Base-by-base conservation (phyloP, 2,329 filamentous ascomycete genomes). In the Neobulgaria alba region DNA sequence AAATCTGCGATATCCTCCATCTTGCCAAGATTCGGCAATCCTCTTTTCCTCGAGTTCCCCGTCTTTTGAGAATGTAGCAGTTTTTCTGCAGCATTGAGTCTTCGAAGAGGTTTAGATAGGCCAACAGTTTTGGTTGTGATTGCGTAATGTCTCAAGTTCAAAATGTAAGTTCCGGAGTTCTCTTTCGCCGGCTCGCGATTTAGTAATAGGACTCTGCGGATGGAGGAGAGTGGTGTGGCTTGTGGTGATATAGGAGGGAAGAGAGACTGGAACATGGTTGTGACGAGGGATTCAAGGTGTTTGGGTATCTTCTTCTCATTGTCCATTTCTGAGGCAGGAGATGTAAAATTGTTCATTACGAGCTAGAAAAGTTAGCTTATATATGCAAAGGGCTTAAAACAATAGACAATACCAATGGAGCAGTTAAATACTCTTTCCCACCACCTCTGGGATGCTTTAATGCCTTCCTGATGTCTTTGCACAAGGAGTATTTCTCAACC, bases 311-410 rank as follows among this genome's bases (percentile, higher is more conserved):
- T 78, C 16, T 78, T 75, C 42, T 72, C 73, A 20, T 75, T 64
- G 42, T 79, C 74, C 33, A 72, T 61, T 41, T 65, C 60, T 36
- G 64, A 62, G 47, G 71, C 69, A 19, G 82, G 73, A 3, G 79
- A 82, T 29, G 77, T 76, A 63, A 98, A 95, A 63, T 95, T 95
- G 67, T 98, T 98, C 92, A 98, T 96, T 51, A 98, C 92, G 33
- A 98, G 75, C 77, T 82, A 46, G 19, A n/a, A 23, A 23, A 37
- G 23, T 33, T 33, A 33, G 37, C 30, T 23, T 16, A n/a, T 16
- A 14, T 5, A 29, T 8, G 14, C 2, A 3, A 23, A 15, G 15
- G 2, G 10, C 12, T 14, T 12, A n/a, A 29, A 41, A 41, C 10
- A 36, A 9, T 23, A 19, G 16, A 33, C 29, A 67, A 48, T 74